Evolutionary conservation across 306 rosid species (phyloP).

Genomic region (Mimosa bimucronata): DNA sequence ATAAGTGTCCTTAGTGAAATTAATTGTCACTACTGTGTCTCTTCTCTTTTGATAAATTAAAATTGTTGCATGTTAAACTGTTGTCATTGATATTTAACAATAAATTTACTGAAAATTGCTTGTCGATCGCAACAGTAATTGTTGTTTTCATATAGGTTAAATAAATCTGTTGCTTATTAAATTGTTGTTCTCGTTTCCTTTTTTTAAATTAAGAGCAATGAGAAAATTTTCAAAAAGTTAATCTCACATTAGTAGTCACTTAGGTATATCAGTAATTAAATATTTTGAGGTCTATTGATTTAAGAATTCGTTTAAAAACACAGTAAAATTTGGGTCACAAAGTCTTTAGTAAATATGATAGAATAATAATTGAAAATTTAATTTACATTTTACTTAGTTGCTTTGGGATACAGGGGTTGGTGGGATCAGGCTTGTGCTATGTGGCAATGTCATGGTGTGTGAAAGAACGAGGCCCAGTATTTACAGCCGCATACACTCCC

Average conservation of each 20-base stretch:
- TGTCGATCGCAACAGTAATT: background rate
- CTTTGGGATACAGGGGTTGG: slow-evolving; percentile 62
- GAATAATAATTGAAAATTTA: background rate
- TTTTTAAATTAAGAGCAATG: too few species aligned
- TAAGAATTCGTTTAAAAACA: too few species aligned
- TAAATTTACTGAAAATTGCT: too few species aligned
- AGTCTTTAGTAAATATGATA: too few species aligned
- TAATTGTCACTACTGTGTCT: too few species aligned
- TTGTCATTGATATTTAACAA: too few species aligned
- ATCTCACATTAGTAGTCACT: background rate
- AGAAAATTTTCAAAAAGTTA: too few species aligned
- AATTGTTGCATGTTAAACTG: background rate
- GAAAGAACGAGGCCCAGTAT: slow-evolving; percentile 81
- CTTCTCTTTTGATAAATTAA: too few species aligned
- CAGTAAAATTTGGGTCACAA: too few species aligned
- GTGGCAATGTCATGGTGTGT: slow-evolving; percentile 98
- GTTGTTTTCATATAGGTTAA: background rate
- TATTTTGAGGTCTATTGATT: too few species aligned
- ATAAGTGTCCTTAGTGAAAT: background rate
- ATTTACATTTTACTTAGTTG: background rate
- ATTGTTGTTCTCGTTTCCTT: too few species aligned
- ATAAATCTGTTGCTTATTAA: background rate
- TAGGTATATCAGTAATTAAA: too few species aligned
- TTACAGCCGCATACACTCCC: slow-evolving; percentile 83
- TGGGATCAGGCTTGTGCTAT: slow-evolving; percentile 90